Base-by-base conservation (phyloP, 805 yeast species). In the Phaffomyces antillensis region DNA sequence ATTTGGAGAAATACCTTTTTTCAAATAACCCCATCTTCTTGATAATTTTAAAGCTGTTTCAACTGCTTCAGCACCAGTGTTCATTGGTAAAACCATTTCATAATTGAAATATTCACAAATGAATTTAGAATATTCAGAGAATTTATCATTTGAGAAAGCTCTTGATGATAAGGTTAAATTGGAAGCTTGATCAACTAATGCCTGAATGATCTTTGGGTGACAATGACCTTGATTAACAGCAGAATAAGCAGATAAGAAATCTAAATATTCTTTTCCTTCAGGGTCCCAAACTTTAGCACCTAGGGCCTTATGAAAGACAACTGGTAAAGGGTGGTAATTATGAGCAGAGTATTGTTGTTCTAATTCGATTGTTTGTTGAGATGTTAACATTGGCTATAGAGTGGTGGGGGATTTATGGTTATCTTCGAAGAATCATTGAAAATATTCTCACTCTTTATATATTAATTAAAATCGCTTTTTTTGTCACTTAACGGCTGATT, bases 241-340 rank as follows among this genome's bases (percentile, higher is more conserved):
- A 25, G 96, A 88, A 68, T 91, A 91, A 12, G 97, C 97, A 16
- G 95, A 84, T 49, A 91, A 70, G 61, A 91, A 91, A 66, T 91
- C 98, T 52, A 91, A 71, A 66, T 90, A 91, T 63, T 89, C 90
- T 35, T 83, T 86, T 52, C 96, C 97, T 68, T 91, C 98, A 8
- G 97, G 96, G 64, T 91, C 98, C 96, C 96, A 91, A 20, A 91
- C 96, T 53, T 86, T 83, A 25, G 96, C 96, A 41, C 98, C 98
- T 48, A 64, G 52, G 15, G 96, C 98, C 59, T 75, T 81, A 58
- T 85, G 75, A 68, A 91, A 86, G 15, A 91, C 97, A 48, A 91
- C 96, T 12, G 98, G 98, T 51, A 91, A 70, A 42, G 98, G 97
- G 68, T 88, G 96, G 71, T 91, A 91, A 73, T 91, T 91, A 70